Evolutionary conservation across 306 rosid species (phyloP).

Genomic region (Calophaca sinica): DNA sequence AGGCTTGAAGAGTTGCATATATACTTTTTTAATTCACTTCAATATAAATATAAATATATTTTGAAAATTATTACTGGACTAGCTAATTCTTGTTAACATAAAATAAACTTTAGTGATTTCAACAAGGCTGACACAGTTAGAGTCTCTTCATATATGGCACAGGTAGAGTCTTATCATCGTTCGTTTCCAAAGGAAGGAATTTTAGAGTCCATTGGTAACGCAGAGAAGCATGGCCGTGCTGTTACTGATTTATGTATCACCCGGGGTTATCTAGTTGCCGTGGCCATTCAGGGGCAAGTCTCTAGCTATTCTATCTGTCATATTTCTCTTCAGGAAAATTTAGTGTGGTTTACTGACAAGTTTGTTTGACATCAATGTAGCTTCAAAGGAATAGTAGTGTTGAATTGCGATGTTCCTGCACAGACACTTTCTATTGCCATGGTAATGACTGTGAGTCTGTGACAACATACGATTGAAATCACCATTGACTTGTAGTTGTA

Average conservation of each 20-base stretch:
- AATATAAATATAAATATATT: too few species aligned
- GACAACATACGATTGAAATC: constrained; percentile 23
- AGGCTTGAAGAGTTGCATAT: too few species aligned
- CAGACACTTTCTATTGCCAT: constrained; percentile 60
- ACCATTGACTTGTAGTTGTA: neutral
- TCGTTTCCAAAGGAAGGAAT: constrained; percentile 77
- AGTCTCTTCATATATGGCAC: too few species aligned
- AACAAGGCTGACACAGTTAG: too few species aligned
- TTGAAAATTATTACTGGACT: too few species aligned
- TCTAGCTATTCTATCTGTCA: neutral
- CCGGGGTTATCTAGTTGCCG: constrained; percentile 69
- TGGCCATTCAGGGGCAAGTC: constrained; percentile 79
- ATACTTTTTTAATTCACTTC: too few species aligned
- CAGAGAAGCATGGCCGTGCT: constrained; percentile 61
- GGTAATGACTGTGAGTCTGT: constrained; percentile 51
- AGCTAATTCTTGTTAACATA: too few species aligned
- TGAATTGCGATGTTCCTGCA: constrained; percentile 64
- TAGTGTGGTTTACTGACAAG: constrained; percentile 23
- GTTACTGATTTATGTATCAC: constrained; percentile 68
- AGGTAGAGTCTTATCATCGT: neutral
- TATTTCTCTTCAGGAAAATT: constrained; percentile 12
- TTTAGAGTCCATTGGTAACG: constrained; percentile 58
- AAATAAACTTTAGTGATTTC: too few species aligned
- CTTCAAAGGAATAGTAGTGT: constrained; percentile 75
- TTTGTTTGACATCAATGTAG: constrained; percentile 52